Evolutionary conservation across 2,329 filamentous ascomycete species (phyloP).

Genomic region (Sclerotinia subarctica): DNA sequence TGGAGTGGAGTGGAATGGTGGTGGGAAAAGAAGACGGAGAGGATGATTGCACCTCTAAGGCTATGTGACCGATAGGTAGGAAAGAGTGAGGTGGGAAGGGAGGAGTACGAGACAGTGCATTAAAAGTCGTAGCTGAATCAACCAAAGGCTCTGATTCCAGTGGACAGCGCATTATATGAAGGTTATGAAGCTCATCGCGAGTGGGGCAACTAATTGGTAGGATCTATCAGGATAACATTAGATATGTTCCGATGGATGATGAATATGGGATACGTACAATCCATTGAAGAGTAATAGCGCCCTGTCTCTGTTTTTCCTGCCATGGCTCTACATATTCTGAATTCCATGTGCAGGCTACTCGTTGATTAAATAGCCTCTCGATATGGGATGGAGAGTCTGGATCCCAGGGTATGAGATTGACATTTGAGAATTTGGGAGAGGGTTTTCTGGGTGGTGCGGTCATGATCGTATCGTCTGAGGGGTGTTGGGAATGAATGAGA

Average conservation of each 20-base stretch:
- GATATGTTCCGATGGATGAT: not conserved
- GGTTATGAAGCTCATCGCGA: not conserved
- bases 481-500: not conserved
- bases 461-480: not conserved
- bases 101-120: slow-evolving; percentile 20
- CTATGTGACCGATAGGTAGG: slow-evolving; percentile 34
- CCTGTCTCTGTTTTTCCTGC: slow-evolving; percentile 25
- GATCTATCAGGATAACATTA: not conserved
- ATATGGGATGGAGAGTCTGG: slow-evolving; percentile 41
- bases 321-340: slow-evolving; percentile 37
- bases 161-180: slow-evolving; percentile 26
- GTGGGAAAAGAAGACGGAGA: slow-evolving; percentile 30
- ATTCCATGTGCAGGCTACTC: slow-evolving; percentile 46
- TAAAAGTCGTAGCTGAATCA: slow-evolving; percentile 27
- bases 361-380: slow-evolving; percentile 43
- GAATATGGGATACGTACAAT: slow-evolving; percentile 25
- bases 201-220: not conserved
- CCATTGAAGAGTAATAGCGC: slow-evolving; percentile 29
- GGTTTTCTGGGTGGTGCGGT: not conserved
- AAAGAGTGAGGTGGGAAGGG: slow-evolving; percentile 21
- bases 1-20: slow-evolving; percentile 17
- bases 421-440: not conserved
- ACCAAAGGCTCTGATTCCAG: slow-evolving; percentile 24
- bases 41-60: slow-evolving; percentile 24
- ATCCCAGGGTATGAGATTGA: slow-evolving; percentile 46